Percentiles rank a stretch among this genome's conserved stretches.
These are phyloP conservation scores for Malassezia pachydermatis DNA, from an alignment of 1,284 basidiomycete species.

Conservation along the genomic window DNA sequence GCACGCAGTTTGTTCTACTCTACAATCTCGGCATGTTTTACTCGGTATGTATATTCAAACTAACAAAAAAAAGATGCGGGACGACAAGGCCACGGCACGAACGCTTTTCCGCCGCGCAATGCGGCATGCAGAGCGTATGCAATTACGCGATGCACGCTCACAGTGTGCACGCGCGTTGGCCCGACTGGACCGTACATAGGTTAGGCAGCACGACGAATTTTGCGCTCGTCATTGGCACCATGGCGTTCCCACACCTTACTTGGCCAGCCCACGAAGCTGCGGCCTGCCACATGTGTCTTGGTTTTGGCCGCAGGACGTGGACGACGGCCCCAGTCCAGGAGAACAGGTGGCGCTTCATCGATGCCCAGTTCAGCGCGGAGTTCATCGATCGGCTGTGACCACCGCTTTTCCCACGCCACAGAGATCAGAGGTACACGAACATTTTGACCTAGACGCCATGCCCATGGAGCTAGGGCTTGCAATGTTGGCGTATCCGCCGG, in stretches of 20 bases:
- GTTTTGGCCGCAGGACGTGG: conserved; percentile 5
- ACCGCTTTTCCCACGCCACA: conserved; percentile 91
- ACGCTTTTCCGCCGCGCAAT: conserved; percentile 14
- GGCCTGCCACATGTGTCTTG: conserved; percentile 6
- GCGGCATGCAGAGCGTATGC: conserved; percentile 12
- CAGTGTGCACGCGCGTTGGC: conserved; percentile 15
- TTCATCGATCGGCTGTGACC: conserved; percentile 70
- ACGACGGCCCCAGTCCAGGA: conserved; percentile 25
- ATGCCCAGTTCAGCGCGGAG: conserved; percentile 73
- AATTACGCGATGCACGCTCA: conserved; percentile 17
- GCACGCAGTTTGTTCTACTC: conserved; percentile 38
- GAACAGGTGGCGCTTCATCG: conserved; percentile 28
- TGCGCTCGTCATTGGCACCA: conserved; percentile 14
- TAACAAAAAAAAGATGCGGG: too few relatives aligned
- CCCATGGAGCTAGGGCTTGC: conserved; percentile 53
- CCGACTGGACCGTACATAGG: conserved; percentile 12
- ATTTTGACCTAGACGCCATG: conserved; percentile 65
- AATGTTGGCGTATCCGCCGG: conserved; percentile 11
- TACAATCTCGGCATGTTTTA: conserved; percentile 39
- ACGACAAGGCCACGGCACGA: conserved; percentile 13
- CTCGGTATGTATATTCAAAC: too few relatives aligned
- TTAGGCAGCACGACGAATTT: background rate
- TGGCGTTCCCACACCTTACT: conserved; percentile 32
- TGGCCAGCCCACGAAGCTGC: conserved; percentile 31
- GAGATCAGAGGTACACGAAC: conserved; percentile 66